These are phyloP conservation scores for Fulvia fulva DNA, from an alignment of 2,329 filamentous ascomycete species.

Conservation along the genomic window DNA sequence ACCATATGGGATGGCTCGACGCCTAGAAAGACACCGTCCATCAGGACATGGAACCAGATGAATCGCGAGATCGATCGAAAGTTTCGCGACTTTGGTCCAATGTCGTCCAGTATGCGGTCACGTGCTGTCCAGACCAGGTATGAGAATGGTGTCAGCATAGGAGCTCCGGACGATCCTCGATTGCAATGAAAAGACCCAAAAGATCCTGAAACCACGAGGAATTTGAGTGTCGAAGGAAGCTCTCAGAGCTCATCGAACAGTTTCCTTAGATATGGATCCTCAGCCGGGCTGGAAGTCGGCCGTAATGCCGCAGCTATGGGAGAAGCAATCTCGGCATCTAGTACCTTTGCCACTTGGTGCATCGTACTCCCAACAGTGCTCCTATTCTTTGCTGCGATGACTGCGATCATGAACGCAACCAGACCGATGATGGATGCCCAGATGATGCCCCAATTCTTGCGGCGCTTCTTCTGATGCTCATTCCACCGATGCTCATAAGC, in stretches of 20 bases:
- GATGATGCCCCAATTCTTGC: slow-evolving; percentile 28
- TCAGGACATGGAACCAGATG: background rate
- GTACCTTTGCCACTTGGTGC: slow-evolving; percentile 14
- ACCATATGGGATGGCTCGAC: background rate
- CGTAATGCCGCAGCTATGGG: slow-evolving; percentile 17
- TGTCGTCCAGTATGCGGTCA: background rate
- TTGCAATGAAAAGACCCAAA: background rate
- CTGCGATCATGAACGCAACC: slow-evolving; percentile 23
- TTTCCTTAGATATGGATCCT: slow-evolving; percentile 28
- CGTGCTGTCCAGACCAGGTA: background rate
- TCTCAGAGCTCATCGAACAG: slow-evolving; percentile 29
- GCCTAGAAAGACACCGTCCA: background rate
- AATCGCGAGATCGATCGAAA: background rate
- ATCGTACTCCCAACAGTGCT: slow-evolving; percentile 20
- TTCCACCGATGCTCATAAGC: slow-evolving; percentile 63
- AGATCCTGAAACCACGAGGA: no score
- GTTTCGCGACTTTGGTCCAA: background rate
- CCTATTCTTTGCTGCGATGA: slow-evolving; percentile 27
- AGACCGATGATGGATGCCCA: slow-evolving; percentile 26
- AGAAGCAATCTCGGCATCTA: slow-evolving; percentile 19
- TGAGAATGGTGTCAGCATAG: background rate
- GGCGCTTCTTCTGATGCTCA: slow-evolving; percentile 62
- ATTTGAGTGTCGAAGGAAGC: no score
- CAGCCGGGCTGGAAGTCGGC: slow-evolving; percentile 20
- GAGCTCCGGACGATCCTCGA: background rate